A percentile compares a stretch with the other conserved stretches of the same genome.
Conservation (phyloP, 108 stramenopile genomes). For the Nitzschia inconspicua region DNA sequence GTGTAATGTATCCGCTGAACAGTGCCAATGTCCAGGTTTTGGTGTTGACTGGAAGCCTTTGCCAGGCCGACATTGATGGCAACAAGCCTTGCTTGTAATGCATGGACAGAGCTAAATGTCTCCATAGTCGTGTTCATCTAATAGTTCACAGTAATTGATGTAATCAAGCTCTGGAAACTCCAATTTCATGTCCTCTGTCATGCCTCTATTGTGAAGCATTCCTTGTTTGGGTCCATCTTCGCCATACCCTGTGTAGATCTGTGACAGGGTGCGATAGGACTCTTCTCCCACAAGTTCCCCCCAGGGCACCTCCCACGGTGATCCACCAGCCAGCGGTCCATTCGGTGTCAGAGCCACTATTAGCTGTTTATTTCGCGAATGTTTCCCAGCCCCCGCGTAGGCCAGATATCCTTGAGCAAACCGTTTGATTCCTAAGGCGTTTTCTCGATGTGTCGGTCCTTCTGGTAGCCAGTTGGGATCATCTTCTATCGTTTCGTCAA, state of each 20-base stretch:
- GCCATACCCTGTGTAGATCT: slow-evolving; percentile 51
- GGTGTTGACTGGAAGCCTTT: no score
- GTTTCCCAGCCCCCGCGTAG: slow-evolving; percentile 66
- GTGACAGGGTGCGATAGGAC: slow-evolving; percentile 31
- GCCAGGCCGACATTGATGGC: no score
- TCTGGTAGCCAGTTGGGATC: slow-evolving; percentile 83
- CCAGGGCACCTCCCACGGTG: slow-evolving; percentile 78
- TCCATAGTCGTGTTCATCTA: slow-evolving; percentile 26
- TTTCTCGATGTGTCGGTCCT: slow-evolving; percentile 58
- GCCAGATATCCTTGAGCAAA: slow-evolving; percentile 72
- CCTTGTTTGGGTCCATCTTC: slow-evolving; percentile 45
- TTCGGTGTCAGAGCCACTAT: slow-evolving; percentile 62
- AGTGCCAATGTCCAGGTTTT: no score
- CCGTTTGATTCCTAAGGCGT: slow-evolving; percentile 64
- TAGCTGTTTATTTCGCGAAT: slow-evolving; percentile 60
- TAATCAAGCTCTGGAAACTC: slow-evolving; percentile 51
- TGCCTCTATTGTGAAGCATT: slow-evolving; percentile 27
- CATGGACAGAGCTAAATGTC: no score
- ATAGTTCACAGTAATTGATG: slow-evolving; percentile 34
- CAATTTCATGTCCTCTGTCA: slow-evolving; percentile 30
- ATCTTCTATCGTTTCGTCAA: slow-evolving; percentile 40
- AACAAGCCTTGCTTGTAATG: no score
- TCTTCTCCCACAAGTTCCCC: slow-evolving; percentile 46
- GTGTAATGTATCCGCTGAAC: no score
- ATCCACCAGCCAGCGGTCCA: slow-evolving; percentile 59